Evolutionary conservation across 768 basidiomycete species (phyloP).

Genomic region (Phanerodontia chrysosporium): DNA sequence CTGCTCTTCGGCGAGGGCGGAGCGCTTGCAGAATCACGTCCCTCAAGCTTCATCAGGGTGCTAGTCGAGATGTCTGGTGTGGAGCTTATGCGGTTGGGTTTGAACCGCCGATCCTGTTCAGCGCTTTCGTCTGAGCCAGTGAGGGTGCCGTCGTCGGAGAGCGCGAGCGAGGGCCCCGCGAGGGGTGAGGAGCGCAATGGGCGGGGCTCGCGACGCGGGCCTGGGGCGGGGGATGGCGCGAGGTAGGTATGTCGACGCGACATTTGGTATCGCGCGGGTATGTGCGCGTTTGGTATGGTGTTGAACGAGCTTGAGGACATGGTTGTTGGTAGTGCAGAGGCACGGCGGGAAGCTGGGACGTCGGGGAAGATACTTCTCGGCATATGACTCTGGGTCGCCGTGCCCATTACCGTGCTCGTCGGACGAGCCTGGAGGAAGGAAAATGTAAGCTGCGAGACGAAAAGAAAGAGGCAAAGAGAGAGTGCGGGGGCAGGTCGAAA

Average conservation of each 20-base stretch:
- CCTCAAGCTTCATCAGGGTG: constrained; percentile 6
- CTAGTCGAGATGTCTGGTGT: constrained; percentile 8
- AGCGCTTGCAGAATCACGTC: background rate
- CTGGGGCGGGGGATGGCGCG: constrained; percentile 2
- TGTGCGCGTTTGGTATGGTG: background rate
- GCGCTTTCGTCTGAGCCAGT: constrained; percentile 9
- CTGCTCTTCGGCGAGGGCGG: constrained; percentile 1
- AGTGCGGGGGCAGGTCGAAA: background rate
- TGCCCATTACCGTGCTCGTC: background rate
- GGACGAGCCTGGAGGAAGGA: background rate
- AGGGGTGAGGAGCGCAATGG: constrained; percentile 26
- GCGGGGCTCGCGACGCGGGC: constrained; percentile 16
- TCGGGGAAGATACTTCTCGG: constrained; percentile 12
- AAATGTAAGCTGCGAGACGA: background rate
- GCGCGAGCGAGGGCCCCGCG: constrained; percentile 23
- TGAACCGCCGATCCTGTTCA: background rate
- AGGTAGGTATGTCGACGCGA: constrained; percentile 12
- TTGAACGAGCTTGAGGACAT: background rate
- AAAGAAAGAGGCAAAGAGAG: background rate
- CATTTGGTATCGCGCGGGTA: background rate
- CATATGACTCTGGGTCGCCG: constrained; percentile 5
- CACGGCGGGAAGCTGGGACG: constrained; percentile 1
- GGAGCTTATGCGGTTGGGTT: constrained; percentile 11
- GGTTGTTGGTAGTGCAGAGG: background rate
- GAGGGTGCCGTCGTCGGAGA: constrained; percentile 11